These are phyloP conservation scores for Claviceps sp. DNA, from an alignment of 2,329 filamentous ascomycete genomes.

Conservation along the genomic window DNA sequence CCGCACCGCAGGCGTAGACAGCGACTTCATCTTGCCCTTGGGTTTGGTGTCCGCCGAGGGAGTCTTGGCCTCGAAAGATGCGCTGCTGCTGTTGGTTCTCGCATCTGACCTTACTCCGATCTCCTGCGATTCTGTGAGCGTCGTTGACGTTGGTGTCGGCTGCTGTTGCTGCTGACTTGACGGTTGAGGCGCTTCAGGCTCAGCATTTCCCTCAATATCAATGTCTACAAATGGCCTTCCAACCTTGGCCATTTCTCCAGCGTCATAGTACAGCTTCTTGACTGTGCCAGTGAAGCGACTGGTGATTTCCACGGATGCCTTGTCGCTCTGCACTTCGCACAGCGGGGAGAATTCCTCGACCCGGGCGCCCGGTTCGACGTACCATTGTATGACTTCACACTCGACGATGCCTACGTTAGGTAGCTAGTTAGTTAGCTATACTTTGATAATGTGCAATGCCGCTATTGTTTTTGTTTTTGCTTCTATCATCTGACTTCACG, in stretches of 20 bases:
- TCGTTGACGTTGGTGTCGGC: constrained; percentile 10
- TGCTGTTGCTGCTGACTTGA: not conserved
- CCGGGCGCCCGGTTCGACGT: constrained; percentile 85
- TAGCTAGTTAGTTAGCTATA: too few species aligned
- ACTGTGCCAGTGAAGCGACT: constrained; percentile 91
- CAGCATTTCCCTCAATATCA: constrained; percentile 70
- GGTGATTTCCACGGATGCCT: constrained; percentile 82
- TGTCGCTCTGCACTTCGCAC: constrained; percentile 97
- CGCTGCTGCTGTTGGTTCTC: not conserved
- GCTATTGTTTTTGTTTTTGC: too few species aligned
- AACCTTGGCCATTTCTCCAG: constrained; percentile 91
- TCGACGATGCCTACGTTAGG: constrained; percentile 69
- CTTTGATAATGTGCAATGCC: too few species aligned
- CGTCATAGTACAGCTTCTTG: constrained; percentile 90
- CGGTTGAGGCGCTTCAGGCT: constrained; percentile 17
- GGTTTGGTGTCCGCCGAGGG: constrained; percentile 13
- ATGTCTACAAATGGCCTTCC: constrained; percentile 92
- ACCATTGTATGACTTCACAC: constrained; percentile 99
- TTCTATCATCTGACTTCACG: too few species aligned
- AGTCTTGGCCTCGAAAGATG: constrained; percentile 1
- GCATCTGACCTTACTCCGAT: not conserved
- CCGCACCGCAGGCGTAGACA: constrained; percentile 87
- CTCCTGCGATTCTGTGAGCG: not conserved
- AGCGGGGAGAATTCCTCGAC: constrained; percentile 97
- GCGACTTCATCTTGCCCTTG: constrained; percentile 52